Evolutionary conservation across 306 rosid species (phyloP).

Genomic region (Phaseolus lunatus): DNA sequence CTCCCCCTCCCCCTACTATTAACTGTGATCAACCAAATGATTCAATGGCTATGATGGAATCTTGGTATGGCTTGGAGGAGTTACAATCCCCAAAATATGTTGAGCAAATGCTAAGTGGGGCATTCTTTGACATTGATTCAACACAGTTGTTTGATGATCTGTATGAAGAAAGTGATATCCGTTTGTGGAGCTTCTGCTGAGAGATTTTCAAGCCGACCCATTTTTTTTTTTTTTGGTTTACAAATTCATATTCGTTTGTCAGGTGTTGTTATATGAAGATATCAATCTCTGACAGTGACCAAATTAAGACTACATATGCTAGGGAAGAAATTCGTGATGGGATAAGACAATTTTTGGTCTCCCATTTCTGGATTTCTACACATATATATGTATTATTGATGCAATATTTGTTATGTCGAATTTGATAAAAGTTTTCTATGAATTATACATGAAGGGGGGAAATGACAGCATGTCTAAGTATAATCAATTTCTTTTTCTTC

Average conservation of each 20-base stretch:
- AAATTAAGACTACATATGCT: constrained; percentile 44
- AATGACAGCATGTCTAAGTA: constrained; percentile 6
- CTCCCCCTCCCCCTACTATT: not conserved
- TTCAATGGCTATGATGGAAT: constrained; percentile 66
- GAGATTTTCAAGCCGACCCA: constrained; percentile 27
- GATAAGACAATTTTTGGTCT: constrained; percentile 65
- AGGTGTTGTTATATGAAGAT: constrained; percentile 39
- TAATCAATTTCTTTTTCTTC: not conserved
- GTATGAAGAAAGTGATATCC: constrained; percentile 79
- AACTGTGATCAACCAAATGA: constrained; percentile 39
- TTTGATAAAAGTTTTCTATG: constrained; percentile 38
- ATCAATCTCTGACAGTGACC: constrained; percentile 66
- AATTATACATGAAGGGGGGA: constrained; percentile 6
- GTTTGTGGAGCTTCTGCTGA: constrained; percentile 93
- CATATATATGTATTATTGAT: constrained; percentile 53
- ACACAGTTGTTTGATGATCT: constrained; percentile 62
- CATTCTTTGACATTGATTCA: constrained; percentile 72
- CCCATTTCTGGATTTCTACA: constrained; percentile 55
- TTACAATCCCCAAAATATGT: constrained; percentile 63
- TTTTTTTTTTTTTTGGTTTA: constrained; percentile 3
- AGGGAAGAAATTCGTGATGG: constrained; percentile 47
- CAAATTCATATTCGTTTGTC: constrained; percentile 62
- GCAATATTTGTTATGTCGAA: constrained; percentile 43
- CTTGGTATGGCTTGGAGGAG: constrained; percentile 66
- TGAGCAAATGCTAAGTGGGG: constrained; percentile 75